phyloP scores from a whole-genome alignment of 2,329 filamentous ascomycete genomes.

The Penicillium sp. region DNA sequence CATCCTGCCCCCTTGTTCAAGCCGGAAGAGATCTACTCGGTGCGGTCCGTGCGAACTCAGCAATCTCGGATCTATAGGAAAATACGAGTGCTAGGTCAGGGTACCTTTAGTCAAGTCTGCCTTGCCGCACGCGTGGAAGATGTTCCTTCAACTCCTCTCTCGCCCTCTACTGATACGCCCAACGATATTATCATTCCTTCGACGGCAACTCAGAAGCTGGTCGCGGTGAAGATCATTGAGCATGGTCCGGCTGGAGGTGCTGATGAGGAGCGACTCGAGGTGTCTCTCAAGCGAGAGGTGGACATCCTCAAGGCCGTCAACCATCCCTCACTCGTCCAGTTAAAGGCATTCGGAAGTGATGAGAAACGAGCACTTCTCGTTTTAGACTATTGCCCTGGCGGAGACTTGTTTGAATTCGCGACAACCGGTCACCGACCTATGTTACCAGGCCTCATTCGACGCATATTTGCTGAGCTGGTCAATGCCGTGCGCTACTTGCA shows the following conservation, averaged over 20 bases:
- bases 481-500: conserved; percentile 87
- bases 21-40: conserved; percentile 68
- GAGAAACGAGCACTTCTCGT: conserved; percentile 81
- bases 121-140: conserved; percentile 79
- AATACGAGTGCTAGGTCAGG: conserved; percentile 81
- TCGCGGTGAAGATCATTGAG: conserved; percentile 94
- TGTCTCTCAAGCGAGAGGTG: conserved; percentile 90
- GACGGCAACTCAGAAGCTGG: conserved; percentile 73
- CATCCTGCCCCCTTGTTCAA: conserved; percentile 22
- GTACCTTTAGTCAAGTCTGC: conserved; percentile 94
- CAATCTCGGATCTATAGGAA: conserved; percentile 79
- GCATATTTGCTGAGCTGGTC: conserved; percentile 89
- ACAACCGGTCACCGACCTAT: conserved; percentile 72
- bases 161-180: conserved; percentile 14
- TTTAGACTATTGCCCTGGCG: conserved; percentile 88
- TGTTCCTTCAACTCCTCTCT: conserved; percentile 42
- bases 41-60: conserved; percentile 66
- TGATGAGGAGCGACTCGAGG: conserved; percentile 89
- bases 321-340: conserved; percentile 86
- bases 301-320: conserved; percentile 88
- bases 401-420: conserved; percentile 92
- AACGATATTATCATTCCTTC: conserved; percentile 30
- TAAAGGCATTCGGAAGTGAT: conserved; percentile 90
- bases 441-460: conserved; percentile 70
- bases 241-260: conserved; percentile 92